phyloP scores from a whole-genome alignment of 305 asterid genomes.

The Solanum hybrid region DNA sequence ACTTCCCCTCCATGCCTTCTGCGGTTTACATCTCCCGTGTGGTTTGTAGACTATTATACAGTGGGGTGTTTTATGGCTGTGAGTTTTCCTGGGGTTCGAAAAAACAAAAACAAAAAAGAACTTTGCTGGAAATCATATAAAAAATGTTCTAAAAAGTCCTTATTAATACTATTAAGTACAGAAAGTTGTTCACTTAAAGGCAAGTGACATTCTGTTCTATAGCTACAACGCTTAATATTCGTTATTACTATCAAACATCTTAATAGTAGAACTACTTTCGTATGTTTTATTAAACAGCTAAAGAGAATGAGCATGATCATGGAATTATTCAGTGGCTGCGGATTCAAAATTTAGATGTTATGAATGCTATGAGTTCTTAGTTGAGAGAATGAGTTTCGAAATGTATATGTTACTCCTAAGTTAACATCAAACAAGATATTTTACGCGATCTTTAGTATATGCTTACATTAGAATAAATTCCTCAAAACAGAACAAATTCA shows the following conservation, averaged over 20 bases:
- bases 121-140: neutral
- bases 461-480: neutral
- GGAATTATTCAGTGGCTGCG: neutral
- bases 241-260: neutral
- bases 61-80: rapidly evolving
- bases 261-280: neutral
- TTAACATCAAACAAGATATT: neutral
- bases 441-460: neutral
- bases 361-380: neutral
- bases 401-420: neutral
- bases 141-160: neutral
- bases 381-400: neutral
- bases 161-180: neutral
- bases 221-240: neutral
- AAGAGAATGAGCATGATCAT: neutral
- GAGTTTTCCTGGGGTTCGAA: rapidly evolving
- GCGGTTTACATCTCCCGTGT: too few species aligned
- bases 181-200: neutral
- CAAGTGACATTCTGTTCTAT: neutral
- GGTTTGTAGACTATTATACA: neutral
- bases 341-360: neutral
- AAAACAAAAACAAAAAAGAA: neutral
- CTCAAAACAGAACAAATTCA: neutral
- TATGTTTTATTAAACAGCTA: neutral
- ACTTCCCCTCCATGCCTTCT: rapidly evolving